Percentiles rank a stretch among this genome's conserved stretches.
Evolutionary conservation across 2,329 filamentous ascomycete species (phyloP).

Genomic region (Pseudogymnoascus sp.): DNA sequence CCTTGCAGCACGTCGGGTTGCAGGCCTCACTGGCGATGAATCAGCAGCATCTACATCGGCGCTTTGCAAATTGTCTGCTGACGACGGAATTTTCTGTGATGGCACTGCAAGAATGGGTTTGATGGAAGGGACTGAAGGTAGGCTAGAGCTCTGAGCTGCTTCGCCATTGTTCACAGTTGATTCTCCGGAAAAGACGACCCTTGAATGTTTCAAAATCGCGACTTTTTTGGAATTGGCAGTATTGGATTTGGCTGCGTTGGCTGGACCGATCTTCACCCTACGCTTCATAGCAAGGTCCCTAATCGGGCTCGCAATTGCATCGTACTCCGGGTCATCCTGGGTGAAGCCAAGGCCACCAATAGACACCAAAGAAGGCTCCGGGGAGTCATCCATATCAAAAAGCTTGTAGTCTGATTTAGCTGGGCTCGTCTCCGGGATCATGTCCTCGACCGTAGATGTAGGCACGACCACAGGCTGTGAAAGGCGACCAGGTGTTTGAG

Average conservation of each 20-base stretch:
- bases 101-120: neutral
- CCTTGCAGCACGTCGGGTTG: neutral
- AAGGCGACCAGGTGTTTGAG: neutral
- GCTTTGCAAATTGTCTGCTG: neutral
- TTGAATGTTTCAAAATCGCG: neutral
- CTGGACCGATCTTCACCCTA: neutral
- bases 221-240: neutral
- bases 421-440: slow-evolving; percentile 28
- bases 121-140: neutral
- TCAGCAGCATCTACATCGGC: neutral
- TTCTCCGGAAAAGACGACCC: neutral
- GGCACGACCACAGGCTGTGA: neutral
- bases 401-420: slow-evolving; percentile 14
- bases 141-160: neutral
- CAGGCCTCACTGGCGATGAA: slow-evolving; percentile 3
- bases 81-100: neutral
- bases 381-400: slow-evolving; percentile 15
- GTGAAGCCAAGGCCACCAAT: slow-evolving; percentile 23
- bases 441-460: slow-evolving; percentile 12
- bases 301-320: neutral
- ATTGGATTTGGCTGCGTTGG: neutral
- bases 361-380: slow-evolving; percentile 12
- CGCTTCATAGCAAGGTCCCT: slow-evolving; percentile 7
- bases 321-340: slow-evolving; percentile 18
- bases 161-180: neutral